Conservation (phyloP, 345 rosid genomes). For the Cardiospermum halicacabum region DNA sequence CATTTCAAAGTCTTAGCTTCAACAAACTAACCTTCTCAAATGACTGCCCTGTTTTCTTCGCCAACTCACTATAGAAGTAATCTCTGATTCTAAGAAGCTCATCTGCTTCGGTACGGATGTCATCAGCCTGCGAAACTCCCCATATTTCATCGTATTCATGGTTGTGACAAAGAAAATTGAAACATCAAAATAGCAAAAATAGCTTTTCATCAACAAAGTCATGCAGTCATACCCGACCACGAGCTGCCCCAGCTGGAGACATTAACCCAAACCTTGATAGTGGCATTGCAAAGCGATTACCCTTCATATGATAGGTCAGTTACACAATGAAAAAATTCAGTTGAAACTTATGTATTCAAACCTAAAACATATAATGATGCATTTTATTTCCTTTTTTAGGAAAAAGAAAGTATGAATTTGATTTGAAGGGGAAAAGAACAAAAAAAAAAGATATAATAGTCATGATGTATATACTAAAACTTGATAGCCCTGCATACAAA, state of each 20-base stretch:
- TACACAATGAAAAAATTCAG: slow-evolving; percentile 1
- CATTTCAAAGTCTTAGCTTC: neutral
- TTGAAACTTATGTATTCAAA: slow-evolving; percentile 6
- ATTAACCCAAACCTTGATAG: slow-evolving; percentile 62
- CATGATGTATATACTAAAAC: no score
- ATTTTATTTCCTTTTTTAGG: no score
- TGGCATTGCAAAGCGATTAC: slow-evolving; percentile 68
- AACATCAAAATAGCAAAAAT: neutral
- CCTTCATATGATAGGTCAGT: slow-evolving; percentile 32
- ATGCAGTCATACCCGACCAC: slow-evolving; percentile 62
- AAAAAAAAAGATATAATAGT: no score
- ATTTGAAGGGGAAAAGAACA: neutral
- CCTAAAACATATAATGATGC: no score
- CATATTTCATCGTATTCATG: neutral
- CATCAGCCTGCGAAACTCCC: slow-evolving; percentile 59
- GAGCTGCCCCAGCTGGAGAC: slow-evolving; percentile 76
- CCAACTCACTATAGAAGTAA: slow-evolving; percentile 68
- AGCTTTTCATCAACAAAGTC: neutral
- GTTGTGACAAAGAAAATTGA: neutral
- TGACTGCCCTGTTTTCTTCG: slow-evolving; percentile 79
- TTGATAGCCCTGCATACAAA: neutral
- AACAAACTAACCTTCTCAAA: slow-evolving; percentile 56
- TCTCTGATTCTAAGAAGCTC: slow-evolving; percentile 80
- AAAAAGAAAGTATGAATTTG: no score
- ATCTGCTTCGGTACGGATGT: slow-evolving; percentile 64